Base-by-base conservation (phyloP, 768 basidiomycete species). In the Trichaptum fuscoviolaceum region DNA sequence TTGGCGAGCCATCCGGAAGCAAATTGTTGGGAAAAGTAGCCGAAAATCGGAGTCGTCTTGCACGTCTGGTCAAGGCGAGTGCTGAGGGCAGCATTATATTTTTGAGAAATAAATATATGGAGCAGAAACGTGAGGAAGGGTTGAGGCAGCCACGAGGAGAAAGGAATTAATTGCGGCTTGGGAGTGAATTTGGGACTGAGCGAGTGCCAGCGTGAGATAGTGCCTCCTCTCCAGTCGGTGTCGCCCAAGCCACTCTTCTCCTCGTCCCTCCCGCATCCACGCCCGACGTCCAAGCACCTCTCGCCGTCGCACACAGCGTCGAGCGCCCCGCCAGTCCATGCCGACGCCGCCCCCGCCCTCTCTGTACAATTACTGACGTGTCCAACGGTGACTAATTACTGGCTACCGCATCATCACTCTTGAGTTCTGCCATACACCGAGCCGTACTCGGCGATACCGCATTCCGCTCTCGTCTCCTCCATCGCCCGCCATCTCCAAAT, bases 251-350 rank as follows among this genome's bases (percentile, higher is more conserved):
- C 35, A 18, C n/a, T 42, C 26, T n/a, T 57, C 67, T 73, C 67
- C 73, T 69, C 74, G 74, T 69, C 67, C 60, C 67, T 65, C 69
- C 52, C 69, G 60, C 63, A 34, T 52, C 65, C 68, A 69, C 66
- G 58, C 68, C 68, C 64, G 25, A 27, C 57, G 59, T 58, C 65
- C 30, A 64, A 27, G 64, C 63, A 65, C 61, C 57, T 58, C 58
- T 67, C 67, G 35, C 57, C 61, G 62, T 63, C 67, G 64, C 58
- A 4, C 42, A 52, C 67, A 27, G 26, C 64, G 63, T 62, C 65
- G 23, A 64, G 24, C 30, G 12, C 57, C 57, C 66, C 65, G 58
- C 34, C 35, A 63, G 25, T 23, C n/a, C 25, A 63, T 66, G 60
- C 65, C n/a, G 66, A 52, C 36, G 64, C 60, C 64, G 7, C 65